A percentile compares a stretch with the other conserved stretches of the same genome.
These are phyloP conservation scores for Apophysomyces sp. DNA, from an alignment of 371 early-diverging fungal species.

Conservation along the genomic window DNA sequence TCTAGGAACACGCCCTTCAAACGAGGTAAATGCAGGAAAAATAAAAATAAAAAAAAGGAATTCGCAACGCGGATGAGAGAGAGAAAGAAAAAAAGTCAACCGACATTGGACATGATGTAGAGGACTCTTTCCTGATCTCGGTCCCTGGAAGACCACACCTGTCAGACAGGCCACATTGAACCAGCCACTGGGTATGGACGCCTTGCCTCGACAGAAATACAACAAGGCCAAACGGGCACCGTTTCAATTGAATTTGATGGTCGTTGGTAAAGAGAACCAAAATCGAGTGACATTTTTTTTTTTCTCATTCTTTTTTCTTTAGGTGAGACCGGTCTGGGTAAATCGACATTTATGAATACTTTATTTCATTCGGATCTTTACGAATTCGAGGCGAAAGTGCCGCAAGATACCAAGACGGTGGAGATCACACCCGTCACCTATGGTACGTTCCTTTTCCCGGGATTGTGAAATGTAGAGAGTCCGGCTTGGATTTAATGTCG, in stretches of 20 bases:
- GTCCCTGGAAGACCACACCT: constrained; percentile 78
- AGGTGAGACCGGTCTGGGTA: constrained; percentile 89
- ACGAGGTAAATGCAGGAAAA: constrained; percentile 41
- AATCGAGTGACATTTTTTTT: constrained; percentile 5
- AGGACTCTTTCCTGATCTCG: constrained; percentile 72
- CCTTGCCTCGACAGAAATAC: constrained; percentile 70
- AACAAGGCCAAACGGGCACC: constrained; percentile 61
- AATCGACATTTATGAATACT: constrained; percentile 93
- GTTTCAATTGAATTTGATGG: constrained; percentile 76
- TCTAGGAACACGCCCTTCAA: constrained; percentile 83
- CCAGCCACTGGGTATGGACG: constrained; percentile 65
- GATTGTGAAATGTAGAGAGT: background rate
- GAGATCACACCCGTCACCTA: constrained; percentile 65
- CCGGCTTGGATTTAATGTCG: background rate
- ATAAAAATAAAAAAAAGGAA: too few species aligned
- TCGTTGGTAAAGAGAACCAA: constrained; percentile 62
- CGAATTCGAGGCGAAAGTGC: constrained; percentile 55
- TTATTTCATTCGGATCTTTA: constrained; percentile 74
- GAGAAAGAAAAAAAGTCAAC: constrained; percentile 8
- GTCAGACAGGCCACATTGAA: constrained; percentile 42
- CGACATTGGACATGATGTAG: constrained; percentile 21
- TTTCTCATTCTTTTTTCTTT: constrained; percentile 3
- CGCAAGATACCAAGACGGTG: constrained; percentile 64
- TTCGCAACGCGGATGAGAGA: background rate
- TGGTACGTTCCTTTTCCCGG: constrained; percentile 55